Percentiles rank a stretch among this genome's conserved stretches.
Conservation (phyloP, 352 stramenopile species). For the Phytophthora pinifolia region DNA sequence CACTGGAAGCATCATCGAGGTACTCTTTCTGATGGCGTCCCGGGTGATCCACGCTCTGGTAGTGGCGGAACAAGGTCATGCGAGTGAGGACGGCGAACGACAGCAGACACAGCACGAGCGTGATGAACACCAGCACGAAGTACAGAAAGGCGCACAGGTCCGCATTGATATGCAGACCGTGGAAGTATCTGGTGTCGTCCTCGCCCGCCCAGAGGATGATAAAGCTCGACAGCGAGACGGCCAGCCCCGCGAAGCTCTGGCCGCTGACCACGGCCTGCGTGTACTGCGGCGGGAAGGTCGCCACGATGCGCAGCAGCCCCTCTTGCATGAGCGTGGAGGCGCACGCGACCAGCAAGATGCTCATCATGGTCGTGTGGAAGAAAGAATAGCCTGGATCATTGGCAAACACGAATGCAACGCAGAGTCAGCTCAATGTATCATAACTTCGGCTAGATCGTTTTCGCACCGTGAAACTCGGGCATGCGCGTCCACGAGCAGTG, state of each 20-base stretch:
- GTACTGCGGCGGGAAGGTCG: slow-evolving; percentile 74
- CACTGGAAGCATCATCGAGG: slow-evolving; percentile 22
- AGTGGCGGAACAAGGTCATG: slow-evolving; percentile 71
- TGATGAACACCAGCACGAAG: slow-evolving; percentile 75
- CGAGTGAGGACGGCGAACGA: slow-evolving; percentile 56
- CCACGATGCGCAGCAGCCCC: slow-evolving; percentile 70
- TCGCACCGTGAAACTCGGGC: slow-evolving; percentile 61
- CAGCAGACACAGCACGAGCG: slow-evolving; percentile 53
- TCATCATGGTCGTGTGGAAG: slow-evolving; percentile 76
- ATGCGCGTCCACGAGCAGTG: slow-evolving; percentile 73
- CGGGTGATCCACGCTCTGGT: slow-evolving; percentile 52
- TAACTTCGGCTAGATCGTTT: not conserved
- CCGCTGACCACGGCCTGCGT: slow-evolving; percentile 79
- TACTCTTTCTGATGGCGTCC: slow-evolving; percentile 34
- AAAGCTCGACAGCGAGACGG: slow-evolving; percentile 73
- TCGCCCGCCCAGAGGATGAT: slow-evolving; percentile 58
- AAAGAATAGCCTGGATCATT: slow-evolving; percentile 42
- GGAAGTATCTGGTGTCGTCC: slow-evolving; percentile 24
- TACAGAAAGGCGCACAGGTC: slow-evolving; percentile 78
- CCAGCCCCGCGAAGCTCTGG: slow-evolving; percentile 73
- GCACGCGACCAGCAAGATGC: slow-evolving; percentile 66
- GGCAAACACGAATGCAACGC: not conserved
- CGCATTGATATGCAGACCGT: slow-evolving; percentile 35
- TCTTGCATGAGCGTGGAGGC: slow-evolving; percentile 83
- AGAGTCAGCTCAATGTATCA: slow-evolving; percentile 10